Conservation (phyloP, 2,329 filamentous ascomycete genomes). For the Cytospora piceae region DNA sequence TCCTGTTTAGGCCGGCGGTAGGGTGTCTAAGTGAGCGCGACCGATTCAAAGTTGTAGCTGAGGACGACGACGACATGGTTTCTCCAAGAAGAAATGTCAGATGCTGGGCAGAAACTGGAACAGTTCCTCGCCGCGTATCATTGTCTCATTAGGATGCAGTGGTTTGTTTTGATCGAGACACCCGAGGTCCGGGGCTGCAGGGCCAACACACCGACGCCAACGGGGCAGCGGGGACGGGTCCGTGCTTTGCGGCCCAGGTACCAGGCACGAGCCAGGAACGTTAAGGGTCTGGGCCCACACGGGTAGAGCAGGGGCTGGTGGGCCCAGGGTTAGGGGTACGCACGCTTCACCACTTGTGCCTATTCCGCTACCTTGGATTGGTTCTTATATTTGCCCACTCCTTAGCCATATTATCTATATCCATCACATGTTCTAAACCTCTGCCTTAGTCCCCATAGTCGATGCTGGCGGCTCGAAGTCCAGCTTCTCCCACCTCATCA, state of each 20-base stretch:
- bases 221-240: neutral
- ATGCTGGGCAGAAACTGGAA: neutral
- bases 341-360: no score
- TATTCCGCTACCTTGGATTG: no score
- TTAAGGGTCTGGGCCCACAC: neutral
- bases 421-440: no score
- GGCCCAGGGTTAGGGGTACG: neutral
- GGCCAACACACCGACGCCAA: neutral
- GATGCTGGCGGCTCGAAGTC: neutral
- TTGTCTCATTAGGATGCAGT: neutral
- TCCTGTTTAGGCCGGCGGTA: constrained; percentile 19
- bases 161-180: no score
- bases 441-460: no score
- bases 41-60: constrained; percentile 23
- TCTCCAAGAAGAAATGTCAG: constrained; percentile 1
- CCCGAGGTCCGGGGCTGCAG: neutral
- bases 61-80: constrained; percentile 26
- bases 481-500: constrained; percentile 11
- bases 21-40: constrained; percentile 29
- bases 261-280: neutral
- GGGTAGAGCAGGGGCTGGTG: neutral
- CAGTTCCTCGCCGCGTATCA: neutral
- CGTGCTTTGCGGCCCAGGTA: neutral
- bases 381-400: no score
- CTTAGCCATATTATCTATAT: no score